Evolutionary conservation across 2,329 filamentous ascomycete genomes (phyloP).

Genomic region (Aphanocladium album): DNA sequence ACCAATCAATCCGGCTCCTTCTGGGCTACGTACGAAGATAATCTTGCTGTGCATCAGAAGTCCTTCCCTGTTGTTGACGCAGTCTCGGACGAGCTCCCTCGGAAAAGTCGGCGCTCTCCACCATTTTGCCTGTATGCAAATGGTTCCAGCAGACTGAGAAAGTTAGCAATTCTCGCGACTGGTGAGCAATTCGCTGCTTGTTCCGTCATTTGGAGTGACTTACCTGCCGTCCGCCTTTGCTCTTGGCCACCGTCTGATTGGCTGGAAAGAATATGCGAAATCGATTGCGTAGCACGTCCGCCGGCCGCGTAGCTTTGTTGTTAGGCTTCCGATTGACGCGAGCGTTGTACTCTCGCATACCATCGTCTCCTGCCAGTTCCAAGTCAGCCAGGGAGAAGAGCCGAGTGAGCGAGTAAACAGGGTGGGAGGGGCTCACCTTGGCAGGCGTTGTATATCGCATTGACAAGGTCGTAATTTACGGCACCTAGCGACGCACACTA

Average conservation of each 20-base stretch:
- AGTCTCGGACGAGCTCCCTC: conserved; percentile 65
- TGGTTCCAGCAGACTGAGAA: conserved; percentile 71
- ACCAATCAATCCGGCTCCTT: not conserved
- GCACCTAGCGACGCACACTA: conserved; percentile 78
- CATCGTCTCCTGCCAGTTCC: conserved; percentile 28
- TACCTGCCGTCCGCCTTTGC: conserved; percentile 57
- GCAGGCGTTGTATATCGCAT: conserved; percentile 49
- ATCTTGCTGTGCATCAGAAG: conserved; percentile 88
- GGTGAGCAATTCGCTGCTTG: not conserved
- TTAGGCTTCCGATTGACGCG: conserved; percentile 27
- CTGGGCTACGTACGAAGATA: conserved; percentile 41
- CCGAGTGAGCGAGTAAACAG: not conserved
- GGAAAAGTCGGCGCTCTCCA: conserved; percentile 70
- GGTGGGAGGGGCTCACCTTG: conserved; percentile 38
- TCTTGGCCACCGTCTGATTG: conserved; percentile 58
- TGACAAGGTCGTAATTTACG: conserved; percentile 63
- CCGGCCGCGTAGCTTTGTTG: conserved; percentile 20
- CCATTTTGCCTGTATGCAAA: conserved; percentile 70
- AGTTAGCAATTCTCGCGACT: conserved; percentile 20
- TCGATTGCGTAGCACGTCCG: conserved; percentile 34
- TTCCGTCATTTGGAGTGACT: conserved; percentile 25
- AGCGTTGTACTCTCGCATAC: conserved; percentile 40
- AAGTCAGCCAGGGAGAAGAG: not conserved
- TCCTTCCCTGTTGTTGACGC: conserved; percentile 62
- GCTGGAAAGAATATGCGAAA: conserved; percentile 81